Evolutionary conservation across 2,329 filamentous ascomycete species (phyloP).

Genomic region (Alternaria burnsii): DNA sequence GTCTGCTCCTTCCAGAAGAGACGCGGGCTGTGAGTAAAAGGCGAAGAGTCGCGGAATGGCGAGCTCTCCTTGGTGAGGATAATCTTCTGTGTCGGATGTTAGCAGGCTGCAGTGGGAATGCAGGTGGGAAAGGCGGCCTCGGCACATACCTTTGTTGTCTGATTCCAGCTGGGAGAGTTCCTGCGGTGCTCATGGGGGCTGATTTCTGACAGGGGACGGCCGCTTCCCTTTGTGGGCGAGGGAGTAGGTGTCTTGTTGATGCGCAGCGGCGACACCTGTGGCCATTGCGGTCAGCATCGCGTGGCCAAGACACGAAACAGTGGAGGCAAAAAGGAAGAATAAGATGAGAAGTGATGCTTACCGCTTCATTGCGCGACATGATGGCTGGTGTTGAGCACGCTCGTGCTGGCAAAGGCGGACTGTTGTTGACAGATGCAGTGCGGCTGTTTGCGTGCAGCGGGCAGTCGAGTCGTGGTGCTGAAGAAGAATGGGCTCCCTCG

Average conservation of each 20-base stretch:
- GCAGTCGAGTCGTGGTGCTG: slow-evolving; percentile 36
- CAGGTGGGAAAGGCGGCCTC: not conserved
- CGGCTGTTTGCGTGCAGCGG: not conserved
- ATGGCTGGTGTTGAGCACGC: slow-evolving; percentile 23
- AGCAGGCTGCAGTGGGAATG: slow-evolving; percentile 18
- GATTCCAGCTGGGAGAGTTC: slow-evolving; percentile 92
- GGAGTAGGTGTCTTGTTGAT: slow-evolving; percentile 74
- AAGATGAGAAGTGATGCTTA: slow-evolving; percentile 33
- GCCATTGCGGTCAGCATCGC: slow-evolving; percentile 18
- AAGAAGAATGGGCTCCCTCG: slow-evolving; percentile 47
- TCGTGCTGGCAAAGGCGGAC: slow-evolving; percentile 7
- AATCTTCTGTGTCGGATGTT: slow-evolving; percentile 65
- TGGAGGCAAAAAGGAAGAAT: not conserved
- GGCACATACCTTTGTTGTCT: slow-evolving; percentile 70
- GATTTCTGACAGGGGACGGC: slow-evolving; percentile 82
- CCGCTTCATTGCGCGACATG: slow-evolving; percentile 54
- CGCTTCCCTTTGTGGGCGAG: slow-evolving; percentile 70
- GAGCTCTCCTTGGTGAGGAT: slow-evolving; percentile 77
- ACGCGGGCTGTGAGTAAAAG: slow-evolving; percentile 76
- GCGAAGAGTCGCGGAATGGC: slow-evolving; percentile 80
- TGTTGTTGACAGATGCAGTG: slow-evolving; percentile 11
- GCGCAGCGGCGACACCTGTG: slow-evolving; percentile 77
- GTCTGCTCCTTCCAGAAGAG: slow-evolving; percentile 87
- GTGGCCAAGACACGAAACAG: not conserved
- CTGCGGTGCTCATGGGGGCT: slow-evolving; percentile 83